Evolutionary conservation across 2,329 filamentous ascomycete species (phyloP).

Genomic region (Neocatenulostroma microsporum): DNA sequence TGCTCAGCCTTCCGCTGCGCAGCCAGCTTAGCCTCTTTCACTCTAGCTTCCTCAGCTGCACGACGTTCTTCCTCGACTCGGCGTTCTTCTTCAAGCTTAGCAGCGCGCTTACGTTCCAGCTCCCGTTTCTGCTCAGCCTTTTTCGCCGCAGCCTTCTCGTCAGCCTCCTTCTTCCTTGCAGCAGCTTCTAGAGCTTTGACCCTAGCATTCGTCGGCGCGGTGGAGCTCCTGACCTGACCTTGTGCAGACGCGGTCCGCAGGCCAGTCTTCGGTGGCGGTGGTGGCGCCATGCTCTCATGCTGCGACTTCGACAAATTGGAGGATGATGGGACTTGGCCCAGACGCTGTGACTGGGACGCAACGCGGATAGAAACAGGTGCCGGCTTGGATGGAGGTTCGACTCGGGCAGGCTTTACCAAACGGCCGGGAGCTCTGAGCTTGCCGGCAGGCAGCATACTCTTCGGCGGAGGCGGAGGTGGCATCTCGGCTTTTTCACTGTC

Average conservation of each 20-base stretch:
- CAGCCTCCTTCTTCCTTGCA: constrained; percentile 74
- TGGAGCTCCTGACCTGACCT: constrained; percentile 27
- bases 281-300: constrained; percentile 27
- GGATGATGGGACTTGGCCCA: constrained; percentile 19
- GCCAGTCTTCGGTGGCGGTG: constrained; percentile 51
- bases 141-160: constrained; percentile 69
- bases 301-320: constrained; percentile 21
- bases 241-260: constrained; percentile 60
- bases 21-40: constrained; percentile 30
- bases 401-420: constrained; percentile 33
- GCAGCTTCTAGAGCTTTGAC: constrained; percentile 59
- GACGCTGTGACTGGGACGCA: constrained; percentile 38
- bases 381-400: constrained; percentile 48
- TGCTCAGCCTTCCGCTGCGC: constrained; percentile 35
- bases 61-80: constrained; percentile 31
- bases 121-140: constrained; percentile 77
- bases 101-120: constrained; percentile 66
- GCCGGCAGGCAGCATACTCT: constrained; percentile 36
- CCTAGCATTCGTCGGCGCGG: constrained; percentile 45
- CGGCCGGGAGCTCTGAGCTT: constrained; percentile 30
- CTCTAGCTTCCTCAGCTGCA: constrained; percentile 31
- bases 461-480: constrained; percentile 55
- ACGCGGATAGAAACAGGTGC: constrained; percentile 66
- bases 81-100: constrained; percentile 56
- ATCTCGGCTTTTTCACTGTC: constrained; percentile 41